These are phyloP conservation scores for Curvularia spicifera DNA, from an alignment of 2,329 filamentous ascomycete genomes.

Conservation along the genomic window DNA sequence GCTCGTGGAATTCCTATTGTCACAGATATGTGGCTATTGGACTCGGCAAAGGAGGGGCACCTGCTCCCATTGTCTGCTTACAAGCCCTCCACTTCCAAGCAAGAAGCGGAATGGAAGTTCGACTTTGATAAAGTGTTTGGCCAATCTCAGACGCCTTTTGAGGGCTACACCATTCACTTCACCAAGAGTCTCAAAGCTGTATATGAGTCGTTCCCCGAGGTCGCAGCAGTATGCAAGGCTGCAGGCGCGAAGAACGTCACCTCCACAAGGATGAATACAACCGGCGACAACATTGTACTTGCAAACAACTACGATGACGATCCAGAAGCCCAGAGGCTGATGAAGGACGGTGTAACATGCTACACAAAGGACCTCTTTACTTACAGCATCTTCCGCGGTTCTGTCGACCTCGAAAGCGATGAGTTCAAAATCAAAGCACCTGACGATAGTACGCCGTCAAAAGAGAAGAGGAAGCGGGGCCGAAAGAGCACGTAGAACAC, in stretches of 20 bases:
- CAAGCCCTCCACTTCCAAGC: slow-evolving; percentile 40
- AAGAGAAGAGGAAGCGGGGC: slow-evolving; percentile 25
- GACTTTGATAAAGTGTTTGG: slow-evolving; percentile 42
- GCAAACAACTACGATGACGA: slow-evolving; percentile 46
- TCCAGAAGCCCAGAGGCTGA: slow-evolving; percentile 42
- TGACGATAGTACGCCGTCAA: slow-evolving; percentile 6
- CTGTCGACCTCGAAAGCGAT: slow-evolving; percentile 48
- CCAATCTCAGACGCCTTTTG: slow-evolving; percentile 53
- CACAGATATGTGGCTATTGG: slow-evolving; percentile 55
- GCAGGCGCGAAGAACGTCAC: slow-evolving; percentile 48
- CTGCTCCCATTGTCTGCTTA: slow-evolving; percentile 48
- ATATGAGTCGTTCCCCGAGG: slow-evolving; percentile 46
- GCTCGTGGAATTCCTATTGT: slow-evolving; percentile 54
- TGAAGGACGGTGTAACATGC: slow-evolving; percentile 42
- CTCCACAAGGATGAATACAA: slow-evolving; percentile 30
- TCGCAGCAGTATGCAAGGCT: slow-evolving; percentile 48
- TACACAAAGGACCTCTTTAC: slow-evolving; percentile 55
- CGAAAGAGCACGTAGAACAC: slow-evolving; percentile 20
- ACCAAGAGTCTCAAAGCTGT: slow-evolving; percentile 50
- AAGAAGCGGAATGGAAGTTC: slow-evolving; percentile 51
- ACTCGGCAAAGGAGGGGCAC: slow-evolving; percentile 45
- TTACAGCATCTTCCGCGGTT: slow-evolving; percentile 53
- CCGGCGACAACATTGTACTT: slow-evolving; percentile 46
- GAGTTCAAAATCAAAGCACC: slow-evolving; percentile 45
- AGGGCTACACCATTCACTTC: slow-evolving; percentile 58